These are phyloP conservation scores for Inga leiocalycina DNA, from an alignment of 306 rosid genomes.

Conservation along the genomic window DNA sequence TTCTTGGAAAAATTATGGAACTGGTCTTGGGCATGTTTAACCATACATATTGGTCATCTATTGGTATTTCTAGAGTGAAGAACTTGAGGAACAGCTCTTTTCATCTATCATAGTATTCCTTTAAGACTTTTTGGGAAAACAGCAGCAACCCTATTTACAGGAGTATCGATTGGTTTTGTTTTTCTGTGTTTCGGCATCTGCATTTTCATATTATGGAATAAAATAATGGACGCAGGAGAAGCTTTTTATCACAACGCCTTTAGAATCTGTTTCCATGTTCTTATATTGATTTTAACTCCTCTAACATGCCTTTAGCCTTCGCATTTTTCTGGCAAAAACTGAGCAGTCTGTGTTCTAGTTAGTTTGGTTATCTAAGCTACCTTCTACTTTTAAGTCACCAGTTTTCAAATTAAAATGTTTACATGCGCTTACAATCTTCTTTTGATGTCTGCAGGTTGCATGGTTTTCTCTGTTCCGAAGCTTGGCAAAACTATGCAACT, in stretches of 20 bases:
- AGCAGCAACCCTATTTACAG: background rate
- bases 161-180: background rate
- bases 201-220: background rate
- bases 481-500: conserved; percentile 54
- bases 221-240: background rate
- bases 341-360: background rate
- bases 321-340: background rate
- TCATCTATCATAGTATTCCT: background rate
- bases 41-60: background rate
- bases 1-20: background rate
- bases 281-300: background rate
- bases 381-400: background rate
- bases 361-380: background rate
- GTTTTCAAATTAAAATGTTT: conserved; percentile 16
- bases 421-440: conserved; percentile 22
- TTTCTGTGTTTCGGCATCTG: background rate
- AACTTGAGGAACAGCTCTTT: background rate
- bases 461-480: conserved; percentile 53
- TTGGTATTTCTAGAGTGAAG: background rate
- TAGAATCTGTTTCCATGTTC: background rate
- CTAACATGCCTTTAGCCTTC: background rate
- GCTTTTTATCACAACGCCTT: too few species aligned
- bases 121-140: background rate
- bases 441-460: conserved; percentile 74
- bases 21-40: background rate